Conservation (phyloP, 352 stramenopile species). For the Thraustotheca clavata region DNA sequence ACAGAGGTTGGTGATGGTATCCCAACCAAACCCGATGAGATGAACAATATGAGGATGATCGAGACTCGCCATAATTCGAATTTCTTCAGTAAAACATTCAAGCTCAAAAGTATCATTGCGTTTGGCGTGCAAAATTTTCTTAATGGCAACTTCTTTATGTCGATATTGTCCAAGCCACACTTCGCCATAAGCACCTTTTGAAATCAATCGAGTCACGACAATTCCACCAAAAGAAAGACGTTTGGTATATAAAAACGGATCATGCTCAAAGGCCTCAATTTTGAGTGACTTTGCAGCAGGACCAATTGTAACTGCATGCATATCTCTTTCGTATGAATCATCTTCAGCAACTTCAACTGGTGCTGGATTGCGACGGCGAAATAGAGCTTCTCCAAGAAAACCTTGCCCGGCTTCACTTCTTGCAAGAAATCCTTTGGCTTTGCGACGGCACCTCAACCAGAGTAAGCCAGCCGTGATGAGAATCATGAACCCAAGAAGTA, state of each 20-base stretch:
- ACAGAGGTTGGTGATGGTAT: slow-evolving; percentile 62
- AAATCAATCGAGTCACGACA: slow-evolving; percentile 66
- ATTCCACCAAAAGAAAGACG: slow-evolving; percentile 64
- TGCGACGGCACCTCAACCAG: neutral
- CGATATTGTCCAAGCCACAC: slow-evolving; percentile 78
- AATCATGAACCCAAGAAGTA: neutral
- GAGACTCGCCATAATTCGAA: slow-evolving; percentile 64
- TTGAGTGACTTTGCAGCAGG: slow-evolving; percentile 35
- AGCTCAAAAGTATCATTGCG: slow-evolving; percentile 74
- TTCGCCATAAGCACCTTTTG: slow-evolving; percentile 69
- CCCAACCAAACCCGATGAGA: slow-evolving; percentile 74
- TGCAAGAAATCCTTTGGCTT: neutral
- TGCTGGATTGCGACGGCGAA: neutral
- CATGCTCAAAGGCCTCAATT: slow-evolving; percentile 59
- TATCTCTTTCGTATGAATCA: neutral
- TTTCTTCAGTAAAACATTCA: slow-evolving; percentile 76
- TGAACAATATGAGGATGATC: slow-evolving; percentile 73
- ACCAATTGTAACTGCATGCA: neutral
- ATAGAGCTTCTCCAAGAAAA: neutral
- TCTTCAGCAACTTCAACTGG: neutral
- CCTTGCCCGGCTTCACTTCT: neutral
- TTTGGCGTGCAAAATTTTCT: slow-evolving; percentile 72
- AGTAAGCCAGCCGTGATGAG: neutral
- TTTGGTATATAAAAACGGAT: slow-evolving; percentile 38
- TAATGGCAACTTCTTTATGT: slow-evolving; percentile 64